phyloP scores from a whole-genome alignment of 441 rosid genomes.

The Erodium texanum region DNA sequence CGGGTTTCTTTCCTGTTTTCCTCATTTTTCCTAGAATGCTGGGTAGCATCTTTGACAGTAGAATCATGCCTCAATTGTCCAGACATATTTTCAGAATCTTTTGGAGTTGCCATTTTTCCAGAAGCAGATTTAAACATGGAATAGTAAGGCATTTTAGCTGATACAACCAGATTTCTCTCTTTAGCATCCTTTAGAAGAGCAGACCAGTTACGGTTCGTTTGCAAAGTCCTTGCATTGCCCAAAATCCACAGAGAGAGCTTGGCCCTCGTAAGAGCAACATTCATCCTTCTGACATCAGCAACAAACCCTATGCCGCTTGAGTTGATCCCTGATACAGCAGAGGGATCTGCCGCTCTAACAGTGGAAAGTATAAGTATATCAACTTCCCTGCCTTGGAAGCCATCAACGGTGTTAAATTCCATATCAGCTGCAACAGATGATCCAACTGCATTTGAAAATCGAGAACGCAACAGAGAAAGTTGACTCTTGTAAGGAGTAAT shows the following conservation, averaged over 20 bases:
- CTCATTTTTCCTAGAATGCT: conserved; percentile 26
- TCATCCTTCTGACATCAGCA: conserved; percentile 92
- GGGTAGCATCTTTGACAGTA: conserved; percentile 16
- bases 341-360: conserved; percentile 67
- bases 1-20: conserved; percentile 21
- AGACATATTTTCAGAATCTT: conserved; percentile 24
- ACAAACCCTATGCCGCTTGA: conserved; percentile 84
- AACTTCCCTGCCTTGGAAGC: conserved; percentile 96
- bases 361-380: conserved; percentile 87
- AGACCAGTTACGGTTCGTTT: conserved; percentile 65
- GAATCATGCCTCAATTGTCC: conserved; percentile 21
- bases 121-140: conserved; percentile 31
- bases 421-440: conserved; percentile 62
- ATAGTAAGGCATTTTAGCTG: conserved; percentile 54
- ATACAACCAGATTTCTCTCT: conserved; percentile 57
- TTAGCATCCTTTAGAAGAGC: conserved; percentile 82
- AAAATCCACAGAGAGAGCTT: conserved; percentile 88
- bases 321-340: conserved; percentile 27
- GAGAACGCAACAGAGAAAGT: conserved; percentile 71
- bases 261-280: conserved; percentile 96
- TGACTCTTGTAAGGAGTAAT: conserved; percentile 91
- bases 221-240: conserved; percentile 78
- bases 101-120: conserved; percentile 19
- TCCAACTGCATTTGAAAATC: conserved; percentile 68
- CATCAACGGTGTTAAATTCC: conserved; percentile 92